phyloP scores from a whole-genome alignment of 208 protist species.

The Crithidia brevicula region DNA sequence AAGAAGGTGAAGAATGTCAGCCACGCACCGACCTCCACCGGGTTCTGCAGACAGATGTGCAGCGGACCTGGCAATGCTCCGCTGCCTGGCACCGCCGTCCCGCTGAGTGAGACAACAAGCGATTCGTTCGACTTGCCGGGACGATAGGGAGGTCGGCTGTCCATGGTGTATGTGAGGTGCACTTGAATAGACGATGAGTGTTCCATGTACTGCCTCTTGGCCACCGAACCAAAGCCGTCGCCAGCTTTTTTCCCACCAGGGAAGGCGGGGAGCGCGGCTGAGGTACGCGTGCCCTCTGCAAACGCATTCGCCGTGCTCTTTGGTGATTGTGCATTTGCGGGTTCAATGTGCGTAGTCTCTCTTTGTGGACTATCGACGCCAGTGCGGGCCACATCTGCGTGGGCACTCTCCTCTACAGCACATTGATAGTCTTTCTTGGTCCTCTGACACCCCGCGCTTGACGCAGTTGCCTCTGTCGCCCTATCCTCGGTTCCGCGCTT shows the following conservation, averaged over 20 bases:
- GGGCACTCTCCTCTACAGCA: too few species aligned
- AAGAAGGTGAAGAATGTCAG: conserved; percentile 50
- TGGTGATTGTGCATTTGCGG: neutral
- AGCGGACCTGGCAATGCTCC: conserved; percentile 17
- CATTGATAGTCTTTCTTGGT: neutral
- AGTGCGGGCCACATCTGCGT: too few species aligned
- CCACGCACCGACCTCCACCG: conserved; percentile 50
- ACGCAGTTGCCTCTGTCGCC: too few species aligned
- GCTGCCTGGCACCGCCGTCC: conserved; percentile 24
- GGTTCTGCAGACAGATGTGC: conserved; percentile 17
- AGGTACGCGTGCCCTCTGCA: neutral
- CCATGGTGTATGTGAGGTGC: conserved; percentile 52
- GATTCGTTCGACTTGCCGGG: conserved; percentile 41
- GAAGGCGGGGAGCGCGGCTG: conserved; percentile 16
- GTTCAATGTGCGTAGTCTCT: too few species aligned
- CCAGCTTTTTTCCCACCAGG: conserved; percentile 10
- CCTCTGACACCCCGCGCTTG: too few species aligned
- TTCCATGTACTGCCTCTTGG: too few species aligned
- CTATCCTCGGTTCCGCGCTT: neutral
- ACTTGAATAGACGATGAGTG: conserved; percentile 31
- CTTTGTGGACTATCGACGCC: too few species aligned
- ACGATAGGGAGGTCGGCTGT: conserved; percentile 55
- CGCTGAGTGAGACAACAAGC: conserved; percentile 43
- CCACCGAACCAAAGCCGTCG: too few species aligned
- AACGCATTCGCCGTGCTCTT: neutral